Conservation (phyloP, 805 yeast genomes). For the Cyberlindnera mississippiensis region DNA sequence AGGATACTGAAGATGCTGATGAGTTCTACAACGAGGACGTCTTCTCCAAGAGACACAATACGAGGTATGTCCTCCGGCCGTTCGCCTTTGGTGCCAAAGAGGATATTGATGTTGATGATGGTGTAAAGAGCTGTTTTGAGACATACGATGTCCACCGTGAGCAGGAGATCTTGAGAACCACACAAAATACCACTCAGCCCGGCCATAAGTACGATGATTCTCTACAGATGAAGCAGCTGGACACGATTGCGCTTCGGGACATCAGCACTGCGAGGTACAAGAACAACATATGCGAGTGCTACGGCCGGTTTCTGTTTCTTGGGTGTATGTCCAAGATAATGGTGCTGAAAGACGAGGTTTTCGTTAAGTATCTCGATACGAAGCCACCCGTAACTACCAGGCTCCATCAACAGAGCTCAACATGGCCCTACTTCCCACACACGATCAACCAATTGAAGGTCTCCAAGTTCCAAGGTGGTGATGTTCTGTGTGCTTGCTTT, state of each 20-base stretch:
- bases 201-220: conserved; percentile 18
- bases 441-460: conserved; percentile 48
- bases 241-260: not conserved
- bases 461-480: conserved; percentile 33
- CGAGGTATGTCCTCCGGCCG: conserved; percentile 8
- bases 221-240: conserved; percentile 3
- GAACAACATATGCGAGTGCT: conserved; percentile 22
- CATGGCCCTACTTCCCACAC: conserved; percentile 54
- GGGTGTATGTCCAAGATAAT: conserved; percentile 13
- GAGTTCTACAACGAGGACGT: conserved; percentile 15
- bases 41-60: conserved; percentile 4
- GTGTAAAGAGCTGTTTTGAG: conserved; percentile 11
- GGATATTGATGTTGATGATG: conserved; percentile 9
- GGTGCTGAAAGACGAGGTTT: conserved; percentile 9
- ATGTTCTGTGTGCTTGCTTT: conserved; percentile 44
- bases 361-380: conserved; percentile 6
- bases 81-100: conserved; percentile 6
- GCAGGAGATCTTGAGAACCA: conserved; percentile 7
- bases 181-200: not conserved
- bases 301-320: conserved; percentile 8
- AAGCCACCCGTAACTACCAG: conserved; percentile 17
- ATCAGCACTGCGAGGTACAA: conserved; percentile 11
- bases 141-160: conserved; percentile 18
- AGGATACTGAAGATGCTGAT: conserved; percentile 16
- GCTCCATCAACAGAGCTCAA: conserved; percentile 39